Conservation (phyloP, 2,329 filamentous ascomycete species). For the Cercospora zeina region DNA sequence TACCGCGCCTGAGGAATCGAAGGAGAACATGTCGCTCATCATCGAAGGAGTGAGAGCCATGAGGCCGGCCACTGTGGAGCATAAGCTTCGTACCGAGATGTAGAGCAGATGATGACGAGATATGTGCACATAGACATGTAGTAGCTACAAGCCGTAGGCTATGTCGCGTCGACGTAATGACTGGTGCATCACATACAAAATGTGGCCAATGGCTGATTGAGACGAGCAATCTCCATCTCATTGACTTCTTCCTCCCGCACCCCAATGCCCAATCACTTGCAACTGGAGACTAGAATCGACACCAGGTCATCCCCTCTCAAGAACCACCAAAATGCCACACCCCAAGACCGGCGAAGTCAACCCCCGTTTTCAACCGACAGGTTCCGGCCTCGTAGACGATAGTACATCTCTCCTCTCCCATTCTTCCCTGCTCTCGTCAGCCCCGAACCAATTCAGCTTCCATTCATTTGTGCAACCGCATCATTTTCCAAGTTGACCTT, state of each 20-base stretch:
- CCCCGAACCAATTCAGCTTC: not conserved
- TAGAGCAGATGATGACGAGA: constrained; percentile 8
- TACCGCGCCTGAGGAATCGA: too few species aligned
- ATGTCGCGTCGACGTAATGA: constrained; percentile 14
- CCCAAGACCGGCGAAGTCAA: constrained; percentile 22
- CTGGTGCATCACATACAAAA: not conserved
- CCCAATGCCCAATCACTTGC: not conserved
- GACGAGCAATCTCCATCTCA: not conserved
- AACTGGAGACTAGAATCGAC: too few species aligned
- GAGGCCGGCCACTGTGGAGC: not conserved
- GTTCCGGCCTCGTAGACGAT: constrained; percentile 10
- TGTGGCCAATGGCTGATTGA: not conserved
- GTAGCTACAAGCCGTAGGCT: not conserved
- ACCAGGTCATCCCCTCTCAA: not conserved
- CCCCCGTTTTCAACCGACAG: constrained; percentile 16
- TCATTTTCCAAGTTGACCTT: not conserved
- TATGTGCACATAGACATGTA: not conserved
- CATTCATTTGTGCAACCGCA: too few species aligned
- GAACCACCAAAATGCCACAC: constrained; percentile 15
- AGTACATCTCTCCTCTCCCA: constrained; percentile 1
- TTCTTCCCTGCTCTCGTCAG: too few species aligned
- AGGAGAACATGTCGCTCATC: too few species aligned
- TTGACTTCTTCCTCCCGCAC: not conserved
- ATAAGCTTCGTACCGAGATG: constrained; percentile 4
- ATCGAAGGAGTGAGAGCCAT: not conserved